A percentile compares a stretch with the other conserved stretches of the same genome.
These are phyloP conservation scores for Phytophthora ohioensis DNA, from an alignment of 352 stramenopile species.

Conservation along the genomic window DNA sequence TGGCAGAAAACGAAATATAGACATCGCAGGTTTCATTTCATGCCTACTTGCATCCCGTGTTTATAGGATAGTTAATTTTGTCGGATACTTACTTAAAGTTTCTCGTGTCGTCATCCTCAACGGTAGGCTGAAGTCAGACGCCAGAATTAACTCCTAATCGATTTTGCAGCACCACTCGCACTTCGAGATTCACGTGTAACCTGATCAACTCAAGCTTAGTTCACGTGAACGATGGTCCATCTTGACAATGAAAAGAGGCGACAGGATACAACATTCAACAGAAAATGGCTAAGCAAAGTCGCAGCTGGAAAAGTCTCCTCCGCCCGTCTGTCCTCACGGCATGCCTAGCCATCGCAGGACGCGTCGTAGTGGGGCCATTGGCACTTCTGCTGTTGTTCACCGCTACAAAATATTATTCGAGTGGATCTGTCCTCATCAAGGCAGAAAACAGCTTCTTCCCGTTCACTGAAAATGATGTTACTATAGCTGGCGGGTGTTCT, in stretches of 20 bases:
- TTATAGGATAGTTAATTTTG: no score
- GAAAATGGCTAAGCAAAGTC: background rate
- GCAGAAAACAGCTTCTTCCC: conserved; percentile 18
- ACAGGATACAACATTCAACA: conserved; percentile 13
- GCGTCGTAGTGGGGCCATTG: conserved; percentile 9
- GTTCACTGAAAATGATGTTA: conserved; percentile 25
- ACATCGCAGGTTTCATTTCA: no score
- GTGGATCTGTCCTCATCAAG: conserved; percentile 14
- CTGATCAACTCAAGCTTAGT: no score
- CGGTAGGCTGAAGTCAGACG: no score
- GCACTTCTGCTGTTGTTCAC: conserved; percentile 17
- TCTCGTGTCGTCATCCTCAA: no score
- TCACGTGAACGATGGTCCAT: background rate
- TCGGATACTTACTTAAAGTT: no score
- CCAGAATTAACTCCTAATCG: no score
- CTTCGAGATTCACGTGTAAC: no score
- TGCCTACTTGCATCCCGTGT: no score
- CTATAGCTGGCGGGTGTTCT: conserved; percentile 17
- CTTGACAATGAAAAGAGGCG: background rate
- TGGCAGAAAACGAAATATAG: no score
- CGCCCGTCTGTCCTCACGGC: conserved; percentile 14
- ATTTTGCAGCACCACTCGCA: no score
- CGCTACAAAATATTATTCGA: conserved; percentile 3
- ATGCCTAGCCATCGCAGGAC: conserved; percentile 17
- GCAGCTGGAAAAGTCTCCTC: background rate